Conservation (phyloP, 2,329 filamentous ascomycete species). For the Aspergillus sp. region DNA sequence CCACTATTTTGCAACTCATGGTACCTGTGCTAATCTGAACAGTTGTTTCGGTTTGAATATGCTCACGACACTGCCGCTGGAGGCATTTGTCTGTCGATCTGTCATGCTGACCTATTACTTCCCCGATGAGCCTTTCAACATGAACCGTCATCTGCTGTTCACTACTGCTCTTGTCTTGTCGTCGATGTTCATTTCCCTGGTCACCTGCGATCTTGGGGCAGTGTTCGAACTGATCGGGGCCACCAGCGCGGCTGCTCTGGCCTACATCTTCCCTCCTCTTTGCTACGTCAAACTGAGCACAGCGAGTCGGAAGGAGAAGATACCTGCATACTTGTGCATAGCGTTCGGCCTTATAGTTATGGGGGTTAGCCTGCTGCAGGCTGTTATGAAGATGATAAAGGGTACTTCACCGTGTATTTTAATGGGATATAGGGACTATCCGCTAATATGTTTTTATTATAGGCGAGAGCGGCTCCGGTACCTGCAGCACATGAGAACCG, state of each 20-base stretch:
- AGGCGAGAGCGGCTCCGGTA: slow-evolving; percentile 30
- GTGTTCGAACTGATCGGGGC: slow-evolving; percentile 96
- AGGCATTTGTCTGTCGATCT: slow-evolving; percentile 95
- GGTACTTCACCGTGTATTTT: slow-evolving; percentile 24
- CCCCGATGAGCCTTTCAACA: slow-evolving; percentile 66
- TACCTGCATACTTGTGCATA: slow-evolving; percentile 64
- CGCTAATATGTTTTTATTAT: slow-evolving; percentile 8
- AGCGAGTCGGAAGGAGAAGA: slow-evolving; percentile 64
- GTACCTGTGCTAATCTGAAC: slow-evolving; percentile 14
- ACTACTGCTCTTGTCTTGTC: slow-evolving; percentile 74
- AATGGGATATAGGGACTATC: background rate
- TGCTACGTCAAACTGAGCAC: slow-evolving; percentile 93
- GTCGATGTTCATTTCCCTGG: slow-evolving; percentile 68
- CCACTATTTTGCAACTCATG: background rate
- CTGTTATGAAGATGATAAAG: slow-evolving; percentile 58
- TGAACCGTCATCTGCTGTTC: slow-evolving; percentile 78
- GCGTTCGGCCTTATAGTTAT: slow-evolving; percentile 75
- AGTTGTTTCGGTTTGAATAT: slow-evolving; percentile 95
- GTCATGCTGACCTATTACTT: slow-evolving; percentile 87
- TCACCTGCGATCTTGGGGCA: slow-evolving; percentile 87
- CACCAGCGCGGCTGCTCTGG: slow-evolving; percentile 86
- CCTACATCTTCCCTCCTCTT: slow-evolving; percentile 88
- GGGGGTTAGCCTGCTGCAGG: slow-evolving; percentile 69
- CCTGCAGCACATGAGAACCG: slow-evolving; percentile 19
- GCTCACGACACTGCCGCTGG: slow-evolving; percentile 91